Base-by-base conservation (phyloP, 2,329 filamentous ascomycete genomes). In the Furcasterigmium furcatum region DNA sequence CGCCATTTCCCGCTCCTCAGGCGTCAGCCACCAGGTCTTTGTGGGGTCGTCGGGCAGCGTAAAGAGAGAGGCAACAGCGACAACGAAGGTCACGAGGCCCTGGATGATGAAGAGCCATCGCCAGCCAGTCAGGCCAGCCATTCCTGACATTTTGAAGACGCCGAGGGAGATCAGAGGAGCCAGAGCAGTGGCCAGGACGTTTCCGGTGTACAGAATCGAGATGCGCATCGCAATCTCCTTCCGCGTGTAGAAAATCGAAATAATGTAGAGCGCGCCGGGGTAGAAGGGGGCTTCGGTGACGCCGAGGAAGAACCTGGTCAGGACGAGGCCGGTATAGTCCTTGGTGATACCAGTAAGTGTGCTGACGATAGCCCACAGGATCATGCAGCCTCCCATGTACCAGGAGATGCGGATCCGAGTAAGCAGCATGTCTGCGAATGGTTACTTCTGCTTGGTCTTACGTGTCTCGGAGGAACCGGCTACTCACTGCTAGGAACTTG, bases 1-100 rank as follows among this genome's bases (percentile, higher is more conserved):
- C 4, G 72, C 72, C 5, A 73, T 60, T 1, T 66, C 59, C 12
- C 71, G 64, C 44, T 71, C 65, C 14, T 65, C 58, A 1, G 48
- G 49, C 0, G 52, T 63, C 9, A 70, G 48, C 62, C 66, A 68
- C 9, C 54, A 44, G 0, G 68, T 70, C 2, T 58, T 66, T 1
- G 65, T 49, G 0, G 69, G 70, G 30, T 64, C 59, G 43, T 55
- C 51, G 12, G 54, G 54, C 1, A 56, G 40, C 27, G 54, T 22
- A 29, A 52, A 52, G 29, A 50, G 35, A 14, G 47, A 50, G 3
- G 19, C n/a, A 5, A 46, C 16, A 7, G 51, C 51, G 13, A 47
- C 34, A 4, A 51, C 38, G 14, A 56, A 22, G n/a, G 54, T 56
- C 2, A 52, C 52, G 16, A 43, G 16, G 27, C 50, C 50, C 38